These are phyloP conservation scores for Platanthera zijinensis DNA, from an alignment of 106 monocot species.

Conservation along the genomic window DNA sequence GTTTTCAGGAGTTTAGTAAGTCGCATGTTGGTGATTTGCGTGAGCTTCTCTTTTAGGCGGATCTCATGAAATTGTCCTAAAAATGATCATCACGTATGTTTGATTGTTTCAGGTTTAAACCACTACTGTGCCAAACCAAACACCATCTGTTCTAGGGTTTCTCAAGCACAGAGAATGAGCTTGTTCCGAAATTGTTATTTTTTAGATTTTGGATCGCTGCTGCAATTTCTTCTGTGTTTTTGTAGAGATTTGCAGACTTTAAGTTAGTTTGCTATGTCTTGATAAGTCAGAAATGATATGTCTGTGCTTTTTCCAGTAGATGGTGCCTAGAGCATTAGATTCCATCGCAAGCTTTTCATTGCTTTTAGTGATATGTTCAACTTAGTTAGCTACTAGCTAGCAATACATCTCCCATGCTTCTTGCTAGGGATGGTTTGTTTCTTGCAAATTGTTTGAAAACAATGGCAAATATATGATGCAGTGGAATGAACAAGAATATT, in stretches of 20 bases:
- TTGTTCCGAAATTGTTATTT: not conserved
- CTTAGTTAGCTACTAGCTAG: not conserved
- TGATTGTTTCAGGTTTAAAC: not conserved
- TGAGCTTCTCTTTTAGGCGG: not conserved
- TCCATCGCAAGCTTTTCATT: not conserved
- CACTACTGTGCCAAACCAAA: not conserved
- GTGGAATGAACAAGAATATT: too few relatives aligned
- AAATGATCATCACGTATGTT: not conserved
- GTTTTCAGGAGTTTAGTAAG: not conserved
- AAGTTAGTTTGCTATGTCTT: not conserved
- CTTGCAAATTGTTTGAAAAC: not conserved
- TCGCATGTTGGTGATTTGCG: not conserved
- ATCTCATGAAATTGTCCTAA: not conserved
- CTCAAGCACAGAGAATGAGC: not conserved
- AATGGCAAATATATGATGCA: too few relatives aligned
- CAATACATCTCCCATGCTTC: not conserved
- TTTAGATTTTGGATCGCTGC: not conserved
- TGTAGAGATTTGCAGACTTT: not conserved
- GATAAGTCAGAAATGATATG: not conserved
- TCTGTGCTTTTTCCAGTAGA: not conserved
- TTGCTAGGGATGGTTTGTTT: not conserved
- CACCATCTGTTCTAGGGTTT: not conserved
- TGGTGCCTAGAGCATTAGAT: not conserved
- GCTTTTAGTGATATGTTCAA: not conserved
- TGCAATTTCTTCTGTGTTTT: not conserved